Conservation (phyloP, 768 basidiomycete species). For the Mycena sanguinolenta region DNA sequence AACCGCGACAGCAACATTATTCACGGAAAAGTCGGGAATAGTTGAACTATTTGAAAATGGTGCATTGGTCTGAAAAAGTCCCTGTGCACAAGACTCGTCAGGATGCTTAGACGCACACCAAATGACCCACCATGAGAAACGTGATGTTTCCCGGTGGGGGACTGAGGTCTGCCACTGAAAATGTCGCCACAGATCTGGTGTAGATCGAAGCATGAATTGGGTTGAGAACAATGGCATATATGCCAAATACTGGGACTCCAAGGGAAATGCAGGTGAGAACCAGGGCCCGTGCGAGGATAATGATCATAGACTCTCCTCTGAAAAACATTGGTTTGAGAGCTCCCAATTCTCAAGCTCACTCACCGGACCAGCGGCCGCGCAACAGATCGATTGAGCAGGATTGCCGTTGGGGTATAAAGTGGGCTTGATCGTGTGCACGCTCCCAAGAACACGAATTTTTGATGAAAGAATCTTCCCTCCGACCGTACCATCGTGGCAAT, state of each 20-base stretch:
- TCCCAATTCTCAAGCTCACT: no score
- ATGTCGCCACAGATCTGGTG: neutral
- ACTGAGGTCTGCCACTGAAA: neutral
- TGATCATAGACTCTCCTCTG: neutral
- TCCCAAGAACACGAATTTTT: constrained; percentile 1
- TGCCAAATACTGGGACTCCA: constrained; percentile 1
- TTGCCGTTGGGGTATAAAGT: neutral
- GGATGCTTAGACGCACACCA: neutral
- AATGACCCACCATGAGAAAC: neutral
- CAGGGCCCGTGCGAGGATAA: neutral
- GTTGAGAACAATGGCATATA: neutral
- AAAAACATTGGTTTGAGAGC: neutral
- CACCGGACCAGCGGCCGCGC: neutral
- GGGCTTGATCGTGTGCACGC: neutral
- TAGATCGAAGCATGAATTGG: neutral
- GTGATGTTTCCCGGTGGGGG: neutral
- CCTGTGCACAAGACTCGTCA: neutral
- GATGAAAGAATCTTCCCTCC: neutral
- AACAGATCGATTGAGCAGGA: constrained; percentile 1
- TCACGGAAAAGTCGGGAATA: neutral
- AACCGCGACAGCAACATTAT: neutral
- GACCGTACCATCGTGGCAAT: neutral
- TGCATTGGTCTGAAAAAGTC: neutral
- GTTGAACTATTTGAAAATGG: no score
- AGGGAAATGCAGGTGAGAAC: no score